phyloP scores from a whole-genome alignment of 441 rosid species.

The Erysimum pusillum region DNA sequence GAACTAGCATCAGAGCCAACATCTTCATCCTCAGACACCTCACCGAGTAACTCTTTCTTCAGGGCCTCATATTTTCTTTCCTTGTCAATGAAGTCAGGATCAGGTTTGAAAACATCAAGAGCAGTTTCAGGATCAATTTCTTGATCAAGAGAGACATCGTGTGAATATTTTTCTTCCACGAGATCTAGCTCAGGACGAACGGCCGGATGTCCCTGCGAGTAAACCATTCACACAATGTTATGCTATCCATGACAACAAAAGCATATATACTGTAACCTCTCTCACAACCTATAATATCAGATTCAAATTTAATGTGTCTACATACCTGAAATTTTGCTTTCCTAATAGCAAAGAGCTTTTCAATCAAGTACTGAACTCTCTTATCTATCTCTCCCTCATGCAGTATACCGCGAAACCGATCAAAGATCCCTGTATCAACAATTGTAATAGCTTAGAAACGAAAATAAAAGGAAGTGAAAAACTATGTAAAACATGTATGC shows the following conservation, averaged over 20 bases:
- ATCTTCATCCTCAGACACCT: slow-evolving; percentile 86
- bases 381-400: slow-evolving; percentile 95
- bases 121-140: slow-evolving; percentile 71
- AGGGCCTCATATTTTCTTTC: slow-evolving; percentile 84
- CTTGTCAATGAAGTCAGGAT: slow-evolving; percentile 75
- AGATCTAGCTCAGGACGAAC: slow-evolving; percentile 89
- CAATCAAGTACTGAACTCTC: slow-evolving; percentile 82
- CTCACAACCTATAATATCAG: too few relatives aligned
- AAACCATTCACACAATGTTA: too few relatives aligned
- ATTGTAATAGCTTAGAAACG: too few relatives aligned
- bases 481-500: too few relatives aligned
- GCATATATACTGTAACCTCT: too few relatives aligned
- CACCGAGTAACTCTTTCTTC: slow-evolving; percentile 78
- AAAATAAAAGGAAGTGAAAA: too few relatives aligned
- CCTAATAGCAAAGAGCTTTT: too few relatives aligned
- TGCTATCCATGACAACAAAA: too few relatives aligned
- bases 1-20: slow-evolving; percentile 65
- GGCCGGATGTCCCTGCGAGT: slow-evolving; percentile 85
- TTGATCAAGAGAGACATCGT: slow-evolving; percentile 73
- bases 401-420: slow-evolving; percentile 86
- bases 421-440: slow-evolving; percentile 64
- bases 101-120: slow-evolving; percentile 85
- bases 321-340: too few relatives aligned
- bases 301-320: too few relatives aligned
- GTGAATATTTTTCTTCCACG: slow-evolving; percentile 83